A percentile compares a stretch with the other conserved stretches of the same genome.
phyloP scores from a whole-genome alignment of 768 basidiomycete species.

The Cystobasidium onofrii region DNA sequence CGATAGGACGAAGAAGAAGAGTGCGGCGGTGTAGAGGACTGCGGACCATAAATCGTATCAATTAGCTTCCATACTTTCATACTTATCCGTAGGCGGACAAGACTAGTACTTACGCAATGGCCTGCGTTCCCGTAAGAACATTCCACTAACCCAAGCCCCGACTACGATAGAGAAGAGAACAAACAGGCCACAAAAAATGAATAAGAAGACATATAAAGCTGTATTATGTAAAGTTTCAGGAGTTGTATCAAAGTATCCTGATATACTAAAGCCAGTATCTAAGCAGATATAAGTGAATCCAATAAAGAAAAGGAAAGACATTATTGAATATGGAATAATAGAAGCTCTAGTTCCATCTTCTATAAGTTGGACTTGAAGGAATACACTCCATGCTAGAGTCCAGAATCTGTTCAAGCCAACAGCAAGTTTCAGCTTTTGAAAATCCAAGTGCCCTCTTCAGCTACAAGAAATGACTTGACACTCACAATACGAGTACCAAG shows the following conservation, averaged over 20 bases:
- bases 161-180: constrained; percentile 62
- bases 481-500: constrained; percentile 12
- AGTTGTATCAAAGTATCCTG: constrained; percentile 53
- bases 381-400: constrained; percentile 39
- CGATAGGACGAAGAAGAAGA: constrained; percentile 65
- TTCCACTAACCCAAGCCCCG: constrained; percentile 72
- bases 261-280: constrained; percentile 66
- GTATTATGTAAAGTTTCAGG: constrained; percentile 60
- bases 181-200: constrained; percentile 65
- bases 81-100: too few species aligned
- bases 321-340: constrained; percentile 8
- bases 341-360: constrained; percentile 72
- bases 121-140: constrained; percentile 64
- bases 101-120: constrained; percentile 55
- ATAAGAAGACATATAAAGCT: constrained; percentile 61
- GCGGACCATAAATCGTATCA: not conserved
- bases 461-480: too few species aligned
- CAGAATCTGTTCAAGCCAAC: constrained; percentile 31
- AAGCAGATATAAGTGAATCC: constrained; percentile 74
- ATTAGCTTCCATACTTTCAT: not conserved
- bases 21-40: constrained; percentile 65
- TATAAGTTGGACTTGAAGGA: constrained; percentile 59
- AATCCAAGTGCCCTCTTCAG: too few species aligned
- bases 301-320: constrained; percentile 51
- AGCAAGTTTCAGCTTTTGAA: constrained; percentile 44